These are phyloP conservation scores for Wallacemonas sp. DNA, from an alignment of 208 protist species.

Conservation along the genomic window DNA sequence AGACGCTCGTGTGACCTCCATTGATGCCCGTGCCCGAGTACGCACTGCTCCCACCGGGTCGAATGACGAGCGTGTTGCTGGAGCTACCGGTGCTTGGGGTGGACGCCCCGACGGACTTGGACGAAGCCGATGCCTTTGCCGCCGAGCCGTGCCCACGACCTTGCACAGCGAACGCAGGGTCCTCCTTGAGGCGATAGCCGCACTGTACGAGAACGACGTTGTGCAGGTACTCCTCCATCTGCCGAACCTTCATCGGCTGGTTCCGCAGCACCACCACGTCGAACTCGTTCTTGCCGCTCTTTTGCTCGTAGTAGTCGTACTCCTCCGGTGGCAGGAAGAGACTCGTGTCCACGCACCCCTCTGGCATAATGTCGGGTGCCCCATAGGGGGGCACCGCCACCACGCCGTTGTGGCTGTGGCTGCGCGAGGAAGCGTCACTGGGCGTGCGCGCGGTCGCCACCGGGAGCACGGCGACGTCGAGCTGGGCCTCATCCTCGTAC, in stretches of 20 bases:
- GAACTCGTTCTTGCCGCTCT: slow-evolving; percentile 60
- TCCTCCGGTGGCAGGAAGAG: slow-evolving; percentile 63
- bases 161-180: slow-evolving; percentile 38
- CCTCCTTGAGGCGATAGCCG: slow-evolving; percentile 51
- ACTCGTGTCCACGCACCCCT: slow-evolving; percentile 58
- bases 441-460: background rate
- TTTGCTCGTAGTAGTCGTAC: slow-evolving; percentile 67
- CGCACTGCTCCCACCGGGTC: background rate
- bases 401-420: no score
- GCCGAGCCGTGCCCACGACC: no score
- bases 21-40: background rate
- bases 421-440: no score
- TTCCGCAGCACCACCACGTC: slow-evolving; percentile 55
- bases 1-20: background rate
- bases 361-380: slow-evolving; percentile 33
- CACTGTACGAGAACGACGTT: slow-evolving; percentile 68
- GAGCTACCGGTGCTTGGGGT: background rate
- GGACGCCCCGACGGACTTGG: background rate
- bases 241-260: slow-evolving; percentile 50
- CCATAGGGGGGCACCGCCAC: slow-evolving; percentile 10
- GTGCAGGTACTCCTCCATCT: slow-evolving; percentile 74
- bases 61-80: slow-evolving; percentile 10
- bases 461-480: background rate
- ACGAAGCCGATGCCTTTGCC: background rate
- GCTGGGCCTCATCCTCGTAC: slow-evolving; percentile 9